phyloP scores from a whole-genome alignment of 2,329 filamentous ascomycete genomes.

The Fusarium brachygibbosum region DNA sequence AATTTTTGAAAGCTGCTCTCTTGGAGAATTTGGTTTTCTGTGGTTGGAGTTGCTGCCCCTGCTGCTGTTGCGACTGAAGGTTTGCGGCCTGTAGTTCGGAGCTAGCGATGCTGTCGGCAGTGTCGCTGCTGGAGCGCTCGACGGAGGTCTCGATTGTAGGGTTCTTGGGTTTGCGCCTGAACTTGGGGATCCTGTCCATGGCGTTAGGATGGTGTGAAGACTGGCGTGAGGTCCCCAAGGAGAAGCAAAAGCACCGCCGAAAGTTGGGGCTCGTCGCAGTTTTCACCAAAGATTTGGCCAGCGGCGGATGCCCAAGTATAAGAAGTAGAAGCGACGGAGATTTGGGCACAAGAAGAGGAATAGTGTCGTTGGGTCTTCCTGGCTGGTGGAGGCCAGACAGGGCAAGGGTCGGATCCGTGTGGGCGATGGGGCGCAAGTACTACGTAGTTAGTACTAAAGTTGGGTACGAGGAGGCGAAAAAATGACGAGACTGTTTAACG shows the following conservation, averaged over 20 bases:
- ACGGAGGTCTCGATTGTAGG: slow-evolving; percentile 59
- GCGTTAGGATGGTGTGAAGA: slow-evolving; percentile 25
- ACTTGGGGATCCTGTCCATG: slow-evolving; percentile 60
- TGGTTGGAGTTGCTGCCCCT: slow-evolving; percentile 25
- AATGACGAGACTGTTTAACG: slow-evolving; percentile 24
- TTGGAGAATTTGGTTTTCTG: slow-evolving; percentile 49
- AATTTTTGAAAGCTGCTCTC: slow-evolving; percentile 59
- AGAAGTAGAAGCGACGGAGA: slow-evolving; percentile 32
- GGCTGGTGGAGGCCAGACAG: slow-evolving; percentile 44
- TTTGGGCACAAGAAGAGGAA: slow-evolving; percentile 42
- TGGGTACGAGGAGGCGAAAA: slow-evolving; percentile 22
- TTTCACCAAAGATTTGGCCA: slow-evolving; percentile 20
- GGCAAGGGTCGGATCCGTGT: slow-evolving; percentile 42
- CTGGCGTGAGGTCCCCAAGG: slow-evolving; percentile 27
- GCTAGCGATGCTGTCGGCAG: slow-evolving; percentile 48
- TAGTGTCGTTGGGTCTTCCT: slow-evolving; percentile 42
- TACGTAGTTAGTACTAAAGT: background rate
- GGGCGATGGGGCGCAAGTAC: slow-evolving; percentile 38
- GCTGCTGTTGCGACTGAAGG: slow-evolving; percentile 41
- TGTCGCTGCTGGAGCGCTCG: slow-evolving; percentile 52
- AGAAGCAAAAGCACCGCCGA: slow-evolving; percentile 25
- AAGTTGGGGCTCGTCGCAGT: slow-evolving; percentile 30
- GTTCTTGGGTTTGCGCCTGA: slow-evolving; percentile 61
- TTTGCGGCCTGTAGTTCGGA: slow-evolving; percentile 45
- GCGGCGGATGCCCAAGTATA: slow-evolving; percentile 33